Evolutionary conservation across 2,329 filamentous ascomycete species (phyloP).

Genomic region (Fusarium nematophilum): DNA sequence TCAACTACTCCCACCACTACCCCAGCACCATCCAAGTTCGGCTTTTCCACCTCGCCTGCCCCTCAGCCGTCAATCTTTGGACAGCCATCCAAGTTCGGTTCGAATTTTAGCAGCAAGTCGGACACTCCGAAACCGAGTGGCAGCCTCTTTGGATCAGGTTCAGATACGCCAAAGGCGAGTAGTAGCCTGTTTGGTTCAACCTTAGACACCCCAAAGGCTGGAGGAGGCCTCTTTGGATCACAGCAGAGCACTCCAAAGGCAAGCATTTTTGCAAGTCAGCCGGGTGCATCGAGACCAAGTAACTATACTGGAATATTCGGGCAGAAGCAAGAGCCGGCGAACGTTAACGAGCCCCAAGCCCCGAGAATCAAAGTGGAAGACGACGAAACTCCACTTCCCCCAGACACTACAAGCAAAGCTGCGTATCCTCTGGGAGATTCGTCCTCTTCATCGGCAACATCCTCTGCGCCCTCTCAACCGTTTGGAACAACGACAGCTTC

Average conservation of each 20-base stretch:
- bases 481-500: conserved; percentile 45
- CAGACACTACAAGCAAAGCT: conserved; percentile 66
- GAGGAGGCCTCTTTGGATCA: conserved; percentile 35
- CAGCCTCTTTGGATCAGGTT: conserved; percentile 41
- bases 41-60: conserved; percentile 51
- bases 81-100: conserved; percentile 46
- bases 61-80: conserved; percentile 49
- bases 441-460: conserved; percentile 62
- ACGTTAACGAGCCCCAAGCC: conserved; percentile 35
- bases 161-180: conserved; percentile 32
- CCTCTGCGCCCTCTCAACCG: conserved; percentile 47
- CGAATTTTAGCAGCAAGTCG: conserved; percentile 45
- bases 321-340: conserved; percentile 28
- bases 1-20: conserved; percentile 64
- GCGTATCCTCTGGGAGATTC: conserved; percentile 62
- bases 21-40: conserved; percentile 61
- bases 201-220: conserved; percentile 45
- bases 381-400: conserved; percentile 60
- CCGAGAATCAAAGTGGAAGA: conserved; percentile 53
- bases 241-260: conserved; percentile 38
- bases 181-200: conserved; percentile 36
- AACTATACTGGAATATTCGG: conserved; percentile 42
- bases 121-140: conserved; percentile 40
- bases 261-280: conserved; percentile 35
- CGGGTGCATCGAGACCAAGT: conserved; percentile 32